Conservation (phyloP, 225 moss, liverwort and hornwort genomes). For the Neckera pumila region DNA sequence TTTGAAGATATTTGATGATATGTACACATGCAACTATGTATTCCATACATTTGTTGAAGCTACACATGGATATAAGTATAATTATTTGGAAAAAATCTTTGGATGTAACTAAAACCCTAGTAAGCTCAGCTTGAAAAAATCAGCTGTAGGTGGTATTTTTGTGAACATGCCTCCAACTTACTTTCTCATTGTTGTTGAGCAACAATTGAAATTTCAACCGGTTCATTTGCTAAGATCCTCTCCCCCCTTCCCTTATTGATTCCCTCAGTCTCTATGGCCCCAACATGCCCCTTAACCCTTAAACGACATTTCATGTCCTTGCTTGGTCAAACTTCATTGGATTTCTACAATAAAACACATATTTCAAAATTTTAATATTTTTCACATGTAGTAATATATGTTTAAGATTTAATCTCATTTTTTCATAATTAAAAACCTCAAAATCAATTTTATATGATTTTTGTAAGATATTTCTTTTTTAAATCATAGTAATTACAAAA, state of each 20-base stretch:
- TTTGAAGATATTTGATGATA: neutral
- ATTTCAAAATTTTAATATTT: too few species aligned
- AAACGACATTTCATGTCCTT: too few species aligned
- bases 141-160: neutral
- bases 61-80: neutral
- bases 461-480: too few species aligned
- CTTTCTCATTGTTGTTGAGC: neutral
- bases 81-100: neutral
- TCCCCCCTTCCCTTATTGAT: accelerated
- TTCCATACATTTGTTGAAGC: neutral
- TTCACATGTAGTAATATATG: too few species aligned
- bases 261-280: neutral
- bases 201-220: accelerated
- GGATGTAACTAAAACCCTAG: accelerated
- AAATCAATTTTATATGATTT: too few species aligned
- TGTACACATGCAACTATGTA: neutral
- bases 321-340: too few species aligned
- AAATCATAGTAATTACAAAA: too few species aligned
- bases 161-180: neutral
- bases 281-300: accelerated
- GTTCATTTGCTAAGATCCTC: neutral
- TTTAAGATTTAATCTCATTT: too few species aligned
- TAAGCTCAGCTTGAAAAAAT: neutral
- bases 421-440: too few species aligned
- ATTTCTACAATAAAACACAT: too few species aligned